phyloP scores from a whole-genome alignment of 352 stramenopile species.

The Pythium aristosporum region DNA sequence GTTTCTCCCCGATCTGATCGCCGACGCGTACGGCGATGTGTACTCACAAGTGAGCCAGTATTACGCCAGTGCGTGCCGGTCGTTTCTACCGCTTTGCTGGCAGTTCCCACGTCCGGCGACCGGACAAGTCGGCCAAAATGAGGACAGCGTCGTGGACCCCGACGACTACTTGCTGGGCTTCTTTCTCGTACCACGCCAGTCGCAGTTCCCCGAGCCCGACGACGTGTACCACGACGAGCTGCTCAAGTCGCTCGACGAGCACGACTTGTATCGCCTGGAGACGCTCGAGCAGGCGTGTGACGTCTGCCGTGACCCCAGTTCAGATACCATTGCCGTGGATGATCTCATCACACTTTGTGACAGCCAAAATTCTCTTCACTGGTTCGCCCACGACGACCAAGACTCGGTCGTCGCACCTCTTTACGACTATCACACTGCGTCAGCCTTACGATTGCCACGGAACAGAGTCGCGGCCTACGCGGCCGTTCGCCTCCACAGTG shows the following conservation, averaged over 20 bases:
- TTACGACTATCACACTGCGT: neutral
- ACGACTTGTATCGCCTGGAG: constrained; percentile 31
- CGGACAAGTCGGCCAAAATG: neutral
- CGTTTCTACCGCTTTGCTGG: constrained; percentile 57
- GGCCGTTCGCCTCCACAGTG: neutral
- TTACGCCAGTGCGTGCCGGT: constrained; percentile 41
- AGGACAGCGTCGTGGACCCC: constrained; percentile 39
- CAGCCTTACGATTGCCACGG: constrained; percentile 18
- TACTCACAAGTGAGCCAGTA: constrained; percentile 47
- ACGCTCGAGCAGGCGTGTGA: constrained; percentile 34
- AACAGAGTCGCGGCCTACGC: constrained; percentile 13
- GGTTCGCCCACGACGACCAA: constrained; percentile 12
- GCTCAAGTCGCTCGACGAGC: constrained; percentile 34
- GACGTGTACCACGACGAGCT: constrained; percentile 47
- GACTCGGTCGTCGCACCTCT: neutral
- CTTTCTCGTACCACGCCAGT: constrained; percentile 56
- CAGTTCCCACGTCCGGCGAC: constrained; percentile 12
- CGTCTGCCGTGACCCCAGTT: neutral
- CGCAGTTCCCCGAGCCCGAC: constrained; percentile 60
- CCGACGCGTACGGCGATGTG: constrained; percentile 37
- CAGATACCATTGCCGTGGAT: neutral
- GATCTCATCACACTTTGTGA: neutral
- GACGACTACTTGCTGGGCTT: constrained; percentile 49
- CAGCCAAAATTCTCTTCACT: neutral
- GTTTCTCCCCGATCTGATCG: constrained; percentile 37